phyloP scores from a whole-genome alignment of 2,329 filamentous ascomycete genomes.

The Aureobasidium sp. region DNA sequence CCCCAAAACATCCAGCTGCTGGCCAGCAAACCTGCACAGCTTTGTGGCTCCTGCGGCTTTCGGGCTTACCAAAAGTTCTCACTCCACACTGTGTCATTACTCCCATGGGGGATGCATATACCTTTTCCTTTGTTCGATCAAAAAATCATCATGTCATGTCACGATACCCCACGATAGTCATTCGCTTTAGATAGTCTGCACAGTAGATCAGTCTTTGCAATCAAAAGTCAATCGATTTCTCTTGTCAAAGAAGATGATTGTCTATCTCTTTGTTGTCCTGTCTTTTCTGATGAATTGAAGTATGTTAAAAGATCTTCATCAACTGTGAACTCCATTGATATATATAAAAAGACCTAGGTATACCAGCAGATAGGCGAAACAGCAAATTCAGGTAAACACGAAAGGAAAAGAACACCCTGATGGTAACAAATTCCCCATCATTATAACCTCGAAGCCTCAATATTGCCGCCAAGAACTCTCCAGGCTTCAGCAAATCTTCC shows the following conservation, averaged over 20 bases:
- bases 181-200: neutral
- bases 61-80: neutral
- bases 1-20: neutral
- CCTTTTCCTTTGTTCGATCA: neutral
- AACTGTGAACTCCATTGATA: too few species aligned
- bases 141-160: neutral
- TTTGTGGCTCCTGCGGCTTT: neutral
- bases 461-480: too few species aligned
- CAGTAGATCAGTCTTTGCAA: neutral
- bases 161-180: neutral
- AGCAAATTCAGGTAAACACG: too few species aligned
- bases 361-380: too few species aligned
- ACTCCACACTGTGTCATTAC: neutral
- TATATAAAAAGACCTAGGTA: too few species aligned
- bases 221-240: neutral
- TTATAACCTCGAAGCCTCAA: too few species aligned
- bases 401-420: too few species aligned
- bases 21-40: neutral
- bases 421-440: too few species aligned
- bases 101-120: neutral
- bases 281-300: neutral
- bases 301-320: too few species aligned
- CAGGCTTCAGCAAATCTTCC: too few species aligned
- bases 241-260: too few species aligned
- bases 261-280: neutral